These are phyloP conservation scores for Psophocarpus tetragonolobus DNA, from an alignment of 306 rosid species.

Conservation along the genomic window DNA sequence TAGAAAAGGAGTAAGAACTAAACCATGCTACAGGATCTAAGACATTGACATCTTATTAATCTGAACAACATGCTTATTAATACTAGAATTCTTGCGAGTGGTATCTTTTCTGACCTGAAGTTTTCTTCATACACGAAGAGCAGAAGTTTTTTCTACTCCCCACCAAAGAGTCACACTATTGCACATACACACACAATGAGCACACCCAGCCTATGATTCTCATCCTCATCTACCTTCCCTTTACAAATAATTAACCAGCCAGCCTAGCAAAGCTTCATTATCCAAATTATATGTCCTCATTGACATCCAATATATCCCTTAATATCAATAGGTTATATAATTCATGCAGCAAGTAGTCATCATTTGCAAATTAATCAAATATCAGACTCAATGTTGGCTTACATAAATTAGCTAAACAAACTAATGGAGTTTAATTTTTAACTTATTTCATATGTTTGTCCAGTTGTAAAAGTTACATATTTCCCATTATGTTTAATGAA, in stretches of 20 bases:
- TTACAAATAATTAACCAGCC: neutral
- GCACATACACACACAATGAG: neutral
- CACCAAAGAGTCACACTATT: neutral
- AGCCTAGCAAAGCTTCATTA: conserved; percentile 6
- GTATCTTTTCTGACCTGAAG: neutral
- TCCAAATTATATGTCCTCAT: neutral
- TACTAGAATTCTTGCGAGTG: neutral
- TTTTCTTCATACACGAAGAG: neutral
- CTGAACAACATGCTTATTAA: conserved; percentile 3
- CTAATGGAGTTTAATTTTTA: neutral
- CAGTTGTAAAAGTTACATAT: neutral
- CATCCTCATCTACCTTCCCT: neutral
- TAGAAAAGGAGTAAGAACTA: neutral
- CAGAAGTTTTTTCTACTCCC: neutral
- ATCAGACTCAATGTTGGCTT: neutral
- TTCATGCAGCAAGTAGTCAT: neutral
- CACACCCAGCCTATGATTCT: neutral
- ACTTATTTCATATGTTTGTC: neutral
- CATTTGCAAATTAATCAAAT: neutral
- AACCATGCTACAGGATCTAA: neutral
- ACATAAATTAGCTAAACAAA: conserved; percentile 1
- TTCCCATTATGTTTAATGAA: conserved; percentile 17
- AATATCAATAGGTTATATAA: neutral
- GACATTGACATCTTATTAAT: neutral
- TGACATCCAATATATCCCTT: neutral